A percentile compares a stretch with the other conserved stretches of the same genome.
These are phyloP conservation scores for Candida freyschussii DNA, from an alignment of 1,139 yeast genomes.

Conservation along the genomic window DNA sequence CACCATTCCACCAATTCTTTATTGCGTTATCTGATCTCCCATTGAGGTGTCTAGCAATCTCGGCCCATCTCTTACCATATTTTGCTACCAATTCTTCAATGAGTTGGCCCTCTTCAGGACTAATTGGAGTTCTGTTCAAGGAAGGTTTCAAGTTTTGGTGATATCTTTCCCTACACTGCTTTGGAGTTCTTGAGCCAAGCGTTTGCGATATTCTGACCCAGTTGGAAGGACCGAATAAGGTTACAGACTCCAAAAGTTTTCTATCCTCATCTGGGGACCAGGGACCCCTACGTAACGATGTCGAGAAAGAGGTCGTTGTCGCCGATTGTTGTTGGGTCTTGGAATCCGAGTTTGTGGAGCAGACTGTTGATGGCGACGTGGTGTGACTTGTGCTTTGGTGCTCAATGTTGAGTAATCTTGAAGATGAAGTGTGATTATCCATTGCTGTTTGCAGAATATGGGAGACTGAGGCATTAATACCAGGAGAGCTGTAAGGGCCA, in stretches of 20 bases:
- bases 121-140: constrained; percentile 75
- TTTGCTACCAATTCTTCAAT: constrained; percentile 76
- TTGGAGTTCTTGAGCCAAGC: constrained; percentile 77
- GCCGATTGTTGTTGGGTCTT: too few species aligned
- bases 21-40: constrained; percentile 90
- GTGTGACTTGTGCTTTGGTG: background rate
- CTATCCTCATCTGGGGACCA: constrained; percentile 89
- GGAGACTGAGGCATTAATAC: too few species aligned
- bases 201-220: constrained; percentile 84
- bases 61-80: constrained; percentile 93
- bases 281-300: constrained; percentile 48
- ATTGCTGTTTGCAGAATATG: background rate
- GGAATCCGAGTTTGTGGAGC: too few species aligned
- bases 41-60: constrained; percentile 79
- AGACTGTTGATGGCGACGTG: constrained; percentile 1
- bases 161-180: constrained; percentile 88
- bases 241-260: constrained; percentile 62
- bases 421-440: too few species aligned
- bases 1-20: constrained; percentile 97
- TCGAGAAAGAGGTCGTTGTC: constrained; percentile 6
- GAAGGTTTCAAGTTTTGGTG: constrained; percentile 89
- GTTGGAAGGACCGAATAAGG: constrained; percentile 75
- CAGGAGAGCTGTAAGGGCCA: too few species aligned
- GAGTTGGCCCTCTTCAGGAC: constrained; percentile 76
- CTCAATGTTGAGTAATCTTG: too few species aligned